Percentiles rank a stretch among this genome's conserved stretches.
These are phyloP conservation scores for Pythium sukuiense DNA, from an alignment of 352 stramenopile genomes.

Conservation along the genomic window DNA sequence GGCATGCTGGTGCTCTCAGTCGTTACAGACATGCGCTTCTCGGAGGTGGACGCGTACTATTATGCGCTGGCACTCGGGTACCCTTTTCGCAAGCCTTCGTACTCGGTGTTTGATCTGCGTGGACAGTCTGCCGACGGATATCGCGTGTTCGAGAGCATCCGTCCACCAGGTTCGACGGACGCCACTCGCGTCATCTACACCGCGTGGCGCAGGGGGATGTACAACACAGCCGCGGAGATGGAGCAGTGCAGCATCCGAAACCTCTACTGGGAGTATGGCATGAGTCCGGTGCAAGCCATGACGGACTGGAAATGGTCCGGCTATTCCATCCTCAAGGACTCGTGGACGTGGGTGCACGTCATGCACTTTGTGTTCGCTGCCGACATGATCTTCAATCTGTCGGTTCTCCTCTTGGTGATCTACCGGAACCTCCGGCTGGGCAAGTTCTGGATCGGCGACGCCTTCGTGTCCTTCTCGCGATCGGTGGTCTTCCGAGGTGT, in stretches of 20 bases:
- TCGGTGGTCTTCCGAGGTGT: constrained; percentile 33
- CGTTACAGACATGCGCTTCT: constrained; percentile 7
- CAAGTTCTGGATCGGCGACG: constrained; percentile 20
- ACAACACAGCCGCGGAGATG: not conserved
- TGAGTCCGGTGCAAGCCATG: not conserved
- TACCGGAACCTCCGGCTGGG: constrained; percentile 9
- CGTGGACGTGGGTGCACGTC: constrained; percentile 49
- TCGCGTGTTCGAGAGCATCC: constrained; percentile 9
- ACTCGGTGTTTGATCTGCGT: not conserved
- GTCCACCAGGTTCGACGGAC: not conserved
- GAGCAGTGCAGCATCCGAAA: constrained; percentile 24
- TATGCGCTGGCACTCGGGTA: constrained; percentile 11
- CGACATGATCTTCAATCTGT: constrained; percentile 22
- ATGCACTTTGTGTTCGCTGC: constrained; percentile 44
- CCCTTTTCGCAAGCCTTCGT: constrained; percentile 10
- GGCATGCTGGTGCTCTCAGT: not conserved
- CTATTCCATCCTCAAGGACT: constrained; percentile 30
- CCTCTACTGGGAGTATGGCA: constrained; percentile 3
- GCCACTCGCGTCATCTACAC: constrained; percentile 9
- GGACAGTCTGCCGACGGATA: not conserved
- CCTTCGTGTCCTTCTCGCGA: constrained; percentile 28
- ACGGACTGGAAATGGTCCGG: constrained; percentile 26
- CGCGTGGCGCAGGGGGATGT: constrained; percentile 11
- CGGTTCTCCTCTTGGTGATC: constrained; percentile 30
- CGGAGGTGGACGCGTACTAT: constrained; percentile 7